Base-by-base conservation (phyloP, 176 grass and related monocot species). In the Panicum miliaceum region DNA sequence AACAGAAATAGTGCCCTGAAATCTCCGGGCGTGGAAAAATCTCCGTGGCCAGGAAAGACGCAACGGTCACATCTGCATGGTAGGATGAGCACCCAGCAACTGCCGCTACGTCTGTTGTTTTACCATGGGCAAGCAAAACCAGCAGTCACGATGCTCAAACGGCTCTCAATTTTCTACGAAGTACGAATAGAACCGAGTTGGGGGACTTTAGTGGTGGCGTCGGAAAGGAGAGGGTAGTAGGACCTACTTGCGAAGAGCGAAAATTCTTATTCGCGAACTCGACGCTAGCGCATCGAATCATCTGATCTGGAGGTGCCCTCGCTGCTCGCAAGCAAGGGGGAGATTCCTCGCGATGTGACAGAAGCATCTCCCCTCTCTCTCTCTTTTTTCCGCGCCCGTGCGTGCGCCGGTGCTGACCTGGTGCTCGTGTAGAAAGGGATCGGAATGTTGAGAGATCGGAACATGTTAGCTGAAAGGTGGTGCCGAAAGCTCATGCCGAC, bases 401-500 rank as follows among this genome's bases (percentile, higher is more conserved):
- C 16, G 16, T 34, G 8, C 32, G 34, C 41, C 66, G 16, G 52
- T 85, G 72, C 82, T 81, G 77, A 85, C 82, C 82, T 56, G 71
- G 82, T n/a, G 53, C 53, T 68, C 35, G 23, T 9, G 16, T 22
- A 56, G 2, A 83, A 66, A 48, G 47, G 47, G 15, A 3, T 77
- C 61, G 48, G 81, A 77, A 85, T 64, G 82, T 89, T 73, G 78
- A 37, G 43, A 84, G 3, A 47, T 16, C 73, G 52, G 12, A 32
- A 57, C 11, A 57, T 84, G 71, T 29, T 71, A 64, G 64, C 53
- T 71, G 64, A 70, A 81, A 90, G 73, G 40, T 32, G 45, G 23
- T 72, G 88, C 88, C 88, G 88, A 90, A 90, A 90, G 88, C 18
- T 86, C 15, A 29, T 26, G 56, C 72, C 78, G 78, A 86, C 78